phyloP scores from a whole-genome alignment of 2,329 filamentous ascomycete species.

The Lasiodiplodia theobromae region DNA sequence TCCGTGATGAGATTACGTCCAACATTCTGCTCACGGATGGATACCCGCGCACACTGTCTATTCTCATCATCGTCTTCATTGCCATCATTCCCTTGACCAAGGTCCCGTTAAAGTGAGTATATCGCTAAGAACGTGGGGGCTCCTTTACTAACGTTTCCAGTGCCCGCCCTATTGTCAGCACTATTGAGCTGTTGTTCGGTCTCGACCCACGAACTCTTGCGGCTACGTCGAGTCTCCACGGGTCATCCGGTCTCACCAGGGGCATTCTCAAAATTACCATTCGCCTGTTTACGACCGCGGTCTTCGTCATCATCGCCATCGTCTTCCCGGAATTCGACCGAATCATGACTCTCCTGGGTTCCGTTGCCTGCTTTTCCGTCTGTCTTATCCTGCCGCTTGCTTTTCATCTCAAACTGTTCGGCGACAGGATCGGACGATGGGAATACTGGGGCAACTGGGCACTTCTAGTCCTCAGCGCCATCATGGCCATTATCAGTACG shows the following conservation, averaged over 20 bases:
- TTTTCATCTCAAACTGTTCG: conserved; percentile 92
- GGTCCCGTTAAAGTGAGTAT: conserved; percentile 68
- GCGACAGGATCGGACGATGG: conserved; percentile 67
- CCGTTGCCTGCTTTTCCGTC: conserved; percentile 89
- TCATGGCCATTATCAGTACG: conserved; percentile 79
- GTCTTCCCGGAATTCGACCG: conserved; percentile 81
- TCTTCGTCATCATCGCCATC: conserved; percentile 78
- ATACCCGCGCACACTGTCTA: conserved; percentile 76
- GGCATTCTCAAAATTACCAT: conserved; percentile 66
- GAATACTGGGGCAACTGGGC: conserved; percentile 74
- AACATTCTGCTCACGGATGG: conserved; percentile 80
- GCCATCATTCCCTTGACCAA: conserved; percentile 95
- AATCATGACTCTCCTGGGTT: conserved; percentile 91
- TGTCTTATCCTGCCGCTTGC: conserved; percentile 88
- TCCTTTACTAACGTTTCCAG: conserved; percentile 52
- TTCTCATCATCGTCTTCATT: conserved; percentile 84
- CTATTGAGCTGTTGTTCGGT: conserved; percentile 80
- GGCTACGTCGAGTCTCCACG: conserved; percentile 56
- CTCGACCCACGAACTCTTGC: conserved; percentile 67
- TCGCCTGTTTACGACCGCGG: conserved; percentile 70
- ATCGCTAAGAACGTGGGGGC: background rate
- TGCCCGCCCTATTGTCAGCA: conserved; percentile 85
- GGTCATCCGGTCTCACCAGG: conserved; percentile 64
- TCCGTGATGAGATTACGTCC: conserved; percentile 86
- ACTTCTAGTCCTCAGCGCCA: conserved; percentile 72